These are phyloP conservation scores for Fraxinus quadrangulata DNA, from an alignment of 257 asterid species.

Conservation along the genomic window DNA sequence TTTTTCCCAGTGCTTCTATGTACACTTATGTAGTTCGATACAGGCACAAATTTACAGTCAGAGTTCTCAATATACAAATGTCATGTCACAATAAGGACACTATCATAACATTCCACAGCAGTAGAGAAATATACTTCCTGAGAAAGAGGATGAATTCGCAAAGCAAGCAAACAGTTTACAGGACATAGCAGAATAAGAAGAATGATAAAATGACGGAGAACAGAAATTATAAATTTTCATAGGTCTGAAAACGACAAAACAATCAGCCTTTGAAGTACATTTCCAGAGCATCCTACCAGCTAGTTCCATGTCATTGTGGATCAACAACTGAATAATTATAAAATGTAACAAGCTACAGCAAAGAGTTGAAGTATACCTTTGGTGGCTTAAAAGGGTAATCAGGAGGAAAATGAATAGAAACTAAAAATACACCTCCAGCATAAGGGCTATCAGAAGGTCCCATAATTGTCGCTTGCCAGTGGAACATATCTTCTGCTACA, in stretches of 20 bases:
- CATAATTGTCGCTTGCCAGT: conserved; percentile 62
- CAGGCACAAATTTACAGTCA: not conserved
- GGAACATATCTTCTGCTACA: conserved; percentile 60
- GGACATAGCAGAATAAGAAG: not conserved
- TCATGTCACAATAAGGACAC: not conserved
- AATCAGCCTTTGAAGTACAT: not conserved
- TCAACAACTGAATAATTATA: too few species aligned
- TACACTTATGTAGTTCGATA: not conserved
- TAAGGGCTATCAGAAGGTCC: conserved; percentile 60
- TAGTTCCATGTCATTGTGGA: too few species aligned
- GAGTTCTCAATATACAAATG: not conserved
- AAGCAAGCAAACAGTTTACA: not conserved
- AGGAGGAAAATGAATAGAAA: conserved; percentile 59
- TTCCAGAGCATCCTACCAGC: conserved; percentile 1
- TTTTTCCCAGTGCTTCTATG: not conserved
- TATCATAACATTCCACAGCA: not conserved
- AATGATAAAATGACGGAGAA: not conserved
- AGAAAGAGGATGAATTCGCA: not conserved
- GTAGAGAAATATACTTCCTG: not conserved
- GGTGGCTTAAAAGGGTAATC: conserved; percentile 63
- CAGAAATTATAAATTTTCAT: not conserved
- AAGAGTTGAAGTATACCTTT: conserved; percentile 37
- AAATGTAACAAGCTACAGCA: not conserved
- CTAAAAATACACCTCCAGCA: conserved; percentile 53
- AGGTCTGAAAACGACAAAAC: not conserved